Percentiles rank a stretch among this genome's conserved stretches.
Conservation (phyloP, 116 monocot genomes). For the Trichopus zeylanicus region DNA sequence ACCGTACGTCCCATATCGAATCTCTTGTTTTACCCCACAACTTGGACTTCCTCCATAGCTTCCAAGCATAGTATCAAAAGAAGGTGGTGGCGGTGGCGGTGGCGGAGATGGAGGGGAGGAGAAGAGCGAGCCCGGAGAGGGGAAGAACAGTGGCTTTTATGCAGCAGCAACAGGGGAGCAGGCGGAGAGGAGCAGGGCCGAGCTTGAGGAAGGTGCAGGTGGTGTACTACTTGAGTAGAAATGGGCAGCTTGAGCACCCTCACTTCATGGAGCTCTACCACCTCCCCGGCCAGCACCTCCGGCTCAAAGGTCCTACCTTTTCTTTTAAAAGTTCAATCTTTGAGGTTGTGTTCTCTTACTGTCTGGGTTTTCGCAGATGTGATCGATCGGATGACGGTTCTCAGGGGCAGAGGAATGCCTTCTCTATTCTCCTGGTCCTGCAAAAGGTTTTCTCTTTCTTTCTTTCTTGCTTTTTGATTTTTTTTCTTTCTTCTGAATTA, state of each 20-base stretch:
- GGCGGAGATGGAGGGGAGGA: conserved; percentile 10
- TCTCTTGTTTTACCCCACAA: no score
- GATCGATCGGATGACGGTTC: conserved; percentile 50
- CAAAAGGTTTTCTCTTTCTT: conserved; percentile 50
- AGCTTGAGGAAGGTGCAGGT: conserved; percentile 55
- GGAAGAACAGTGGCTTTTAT: no score
- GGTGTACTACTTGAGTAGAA: conserved; percentile 81
- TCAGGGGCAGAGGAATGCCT: conserved; percentile 83
- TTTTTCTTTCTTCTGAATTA: background rate
- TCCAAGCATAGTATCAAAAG: no score
- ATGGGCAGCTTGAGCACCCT: conserved; percentile 97
- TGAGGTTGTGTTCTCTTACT: background rate
- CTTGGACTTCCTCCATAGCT: no score
- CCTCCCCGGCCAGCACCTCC: conserved; percentile 52
- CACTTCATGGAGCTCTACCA: conserved; percentile 92
- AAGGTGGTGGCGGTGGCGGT: conserved; percentile 2
- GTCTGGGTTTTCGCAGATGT: conserved; percentile 44
- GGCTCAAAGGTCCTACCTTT: conserved; percentile 53
- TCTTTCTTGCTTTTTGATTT: background rate
- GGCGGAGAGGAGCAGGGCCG: conserved; percentile 30
- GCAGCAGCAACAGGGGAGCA: conserved; percentile 14
- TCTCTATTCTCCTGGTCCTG: conserved; percentile 97
- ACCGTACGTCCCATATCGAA: no score
- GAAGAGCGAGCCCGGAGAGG: conserved; percentile 12
- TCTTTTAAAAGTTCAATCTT: background rate